A percentile compares a stretch with the other conserved stretches of the same genome.
These are phyloP conservation scores for Trypanosoma congolense DNA, from an alignment of 208 protist species.

Conservation along the genomic window DNA sequence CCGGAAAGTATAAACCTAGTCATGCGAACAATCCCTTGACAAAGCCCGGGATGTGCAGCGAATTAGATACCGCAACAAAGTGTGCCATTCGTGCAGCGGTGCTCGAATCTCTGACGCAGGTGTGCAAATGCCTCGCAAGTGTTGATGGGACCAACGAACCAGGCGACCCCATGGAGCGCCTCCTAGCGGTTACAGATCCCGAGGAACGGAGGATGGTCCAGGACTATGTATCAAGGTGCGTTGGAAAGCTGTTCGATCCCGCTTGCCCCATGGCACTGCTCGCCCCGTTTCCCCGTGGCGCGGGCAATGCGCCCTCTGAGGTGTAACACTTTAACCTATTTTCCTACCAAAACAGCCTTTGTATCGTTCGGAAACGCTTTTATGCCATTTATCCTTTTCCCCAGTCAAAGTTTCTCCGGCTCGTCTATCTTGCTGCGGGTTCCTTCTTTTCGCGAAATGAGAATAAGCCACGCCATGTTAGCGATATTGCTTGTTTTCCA, in stretches of 20 bases:
- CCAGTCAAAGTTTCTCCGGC: background rate
- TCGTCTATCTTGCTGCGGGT: too few relatives aligned
- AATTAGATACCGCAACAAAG: constrained; percentile 40
- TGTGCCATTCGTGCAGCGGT: constrained; percentile 40
- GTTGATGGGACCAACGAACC: constrained; percentile 17
- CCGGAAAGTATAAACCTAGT: constrained; percentile 19
- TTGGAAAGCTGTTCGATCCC: constrained; percentile 57
- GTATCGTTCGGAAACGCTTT: background rate
- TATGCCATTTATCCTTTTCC: background rate
- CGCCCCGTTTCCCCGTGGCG: constrained; percentile 17
- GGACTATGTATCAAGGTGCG: constrained; percentile 48
- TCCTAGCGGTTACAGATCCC: constrained; percentile 27
- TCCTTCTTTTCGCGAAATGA: too few relatives aligned
- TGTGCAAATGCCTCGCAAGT: constrained; percentile 21
- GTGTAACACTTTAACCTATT: constrained; percentile 4
- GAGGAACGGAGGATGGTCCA: constrained; percentile 50
- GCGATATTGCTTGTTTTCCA: too few relatives aligned
- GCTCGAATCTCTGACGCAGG: constrained; percentile 18
- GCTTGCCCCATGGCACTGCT: constrained; percentile 49
- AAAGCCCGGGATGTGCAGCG: background rate
- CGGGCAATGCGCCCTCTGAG: constrained; percentile 13
- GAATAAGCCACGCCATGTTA: too few relatives aligned
- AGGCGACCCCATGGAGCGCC: constrained; percentile 13
- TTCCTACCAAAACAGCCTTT: background rate
- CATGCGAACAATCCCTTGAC: background rate